Percentiles rank a stretch among this genome's conserved stretches.
Conservation (phyloP, 371 early-diverging fungal genomes). For the Circinella umbellata region DNA sequence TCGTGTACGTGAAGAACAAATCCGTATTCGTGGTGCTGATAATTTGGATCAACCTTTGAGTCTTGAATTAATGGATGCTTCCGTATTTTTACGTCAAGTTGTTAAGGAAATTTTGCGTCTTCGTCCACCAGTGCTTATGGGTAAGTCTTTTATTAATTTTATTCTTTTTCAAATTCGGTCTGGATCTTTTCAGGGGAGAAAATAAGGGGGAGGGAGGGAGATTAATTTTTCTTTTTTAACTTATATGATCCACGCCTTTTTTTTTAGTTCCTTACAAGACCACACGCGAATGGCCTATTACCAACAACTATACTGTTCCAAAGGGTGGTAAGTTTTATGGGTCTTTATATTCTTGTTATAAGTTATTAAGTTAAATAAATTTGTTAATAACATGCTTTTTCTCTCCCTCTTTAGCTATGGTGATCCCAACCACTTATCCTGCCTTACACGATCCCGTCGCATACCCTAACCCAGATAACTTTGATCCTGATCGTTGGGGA, state of each 20-base stretch:
- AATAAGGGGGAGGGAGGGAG: too few relatives aligned
- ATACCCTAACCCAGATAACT: constrained; percentile 45
- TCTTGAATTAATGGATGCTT: constrained; percentile 50
- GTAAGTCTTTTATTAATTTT: constrained; percentile 13
- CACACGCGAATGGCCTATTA: constrained; percentile 48
- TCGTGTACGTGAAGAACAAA: constrained; percentile 49
- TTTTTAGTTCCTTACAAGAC: constrained; percentile 51
- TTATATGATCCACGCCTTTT: neutral
- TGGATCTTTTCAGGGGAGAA: too few relatives aligned
- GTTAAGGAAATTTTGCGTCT: constrained; percentile 55
- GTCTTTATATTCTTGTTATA: too few relatives aligned
- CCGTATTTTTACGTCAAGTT: constrained; percentile 50
- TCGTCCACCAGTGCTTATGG: constrained; percentile 59
- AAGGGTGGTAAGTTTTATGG: constrained; percentile 34
- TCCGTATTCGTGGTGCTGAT: constrained; percentile 32
- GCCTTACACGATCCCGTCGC: constrained; percentile 48
- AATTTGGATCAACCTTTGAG: constrained; percentile 34
- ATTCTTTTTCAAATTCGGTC: too few relatives aligned
- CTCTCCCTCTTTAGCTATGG: constrained; percentile 28
- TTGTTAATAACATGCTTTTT: too few relatives aligned
- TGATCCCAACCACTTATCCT: constrained; percentile 51
- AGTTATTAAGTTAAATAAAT: too few relatives aligned
- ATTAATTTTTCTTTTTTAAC: neutral
- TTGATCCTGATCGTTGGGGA: constrained; percentile 50
- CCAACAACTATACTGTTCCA: constrained; percentile 48